Percentiles rank a stretch among this genome's conserved stretches.
Conservation (phyloP, 768 basidiomycete genomes). For the Zangia roseola region DNA sequence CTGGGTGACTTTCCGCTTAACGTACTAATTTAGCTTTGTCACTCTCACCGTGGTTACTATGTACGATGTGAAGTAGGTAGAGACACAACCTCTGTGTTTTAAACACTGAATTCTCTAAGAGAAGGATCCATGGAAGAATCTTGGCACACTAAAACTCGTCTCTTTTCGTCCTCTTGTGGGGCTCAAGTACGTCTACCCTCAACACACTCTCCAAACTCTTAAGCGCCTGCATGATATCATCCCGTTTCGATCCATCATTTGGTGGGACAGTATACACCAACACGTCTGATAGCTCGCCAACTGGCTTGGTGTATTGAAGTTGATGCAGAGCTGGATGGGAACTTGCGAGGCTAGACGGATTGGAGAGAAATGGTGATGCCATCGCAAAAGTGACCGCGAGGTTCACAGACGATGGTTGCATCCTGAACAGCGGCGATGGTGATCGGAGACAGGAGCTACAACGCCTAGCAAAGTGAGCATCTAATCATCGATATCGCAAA, state of each 20-base stretch:
- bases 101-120: too few species aligned
- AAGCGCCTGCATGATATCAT: slow-evolving; percentile 16
- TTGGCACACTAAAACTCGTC: slow-evolving; percentile 25
- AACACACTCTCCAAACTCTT: slow-evolving; percentile 17
- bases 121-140: not conserved
- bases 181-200: slow-evolving; percentile 24
- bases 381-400: slow-evolving; percentile 32
- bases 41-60: too few species aligned
- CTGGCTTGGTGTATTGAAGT: slow-evolving; percentile 23
- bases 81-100: too few species aligned
- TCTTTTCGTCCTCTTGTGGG: slow-evolving; percentile 23
- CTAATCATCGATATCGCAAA: too few species aligned
- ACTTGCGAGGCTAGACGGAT: slow-evolving; percentile 20
- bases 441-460: too few species aligned
- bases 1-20: too few species aligned
- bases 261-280: slow-evolving; percentile 17
- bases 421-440: too few species aligned
- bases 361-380: slow-evolving; percentile 22
- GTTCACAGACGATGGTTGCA: slow-evolving; percentile 6
- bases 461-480: too few species aligned
- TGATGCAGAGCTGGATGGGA: slow-evolving; percentile 21
- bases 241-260: not conserved
- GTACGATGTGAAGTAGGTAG: too few species aligned
- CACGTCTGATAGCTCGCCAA: slow-evolving; percentile 23
- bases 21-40: too few species aligned